Percentiles rank a stretch among this genome's conserved stretches.
These are phyloP conservation scores for Panaeolus papilionaceus DNA, from an alignment of 768 basidiomycete genomes.

Conservation along the genomic window DNA sequence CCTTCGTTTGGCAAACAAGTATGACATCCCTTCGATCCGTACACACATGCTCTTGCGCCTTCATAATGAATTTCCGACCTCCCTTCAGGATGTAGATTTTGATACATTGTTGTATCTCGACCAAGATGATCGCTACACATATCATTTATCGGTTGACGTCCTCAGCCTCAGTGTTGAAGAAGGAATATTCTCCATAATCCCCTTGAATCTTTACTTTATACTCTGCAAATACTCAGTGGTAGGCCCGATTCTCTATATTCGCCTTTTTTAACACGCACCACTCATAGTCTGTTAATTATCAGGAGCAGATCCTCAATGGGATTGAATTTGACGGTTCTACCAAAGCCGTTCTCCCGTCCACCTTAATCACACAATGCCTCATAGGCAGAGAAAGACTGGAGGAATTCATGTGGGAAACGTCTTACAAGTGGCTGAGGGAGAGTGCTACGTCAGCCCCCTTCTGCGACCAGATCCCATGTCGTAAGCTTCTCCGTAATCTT, in stretches of 20 bases:
- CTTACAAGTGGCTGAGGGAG: background rate
- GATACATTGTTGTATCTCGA: too few species aligned
- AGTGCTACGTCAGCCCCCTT: too few species aligned
- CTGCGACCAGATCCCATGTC: too few species aligned
- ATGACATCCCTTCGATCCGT: slow-evolving; percentile 15
- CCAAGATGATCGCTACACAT: too few species aligned
- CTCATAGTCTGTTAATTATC: too few species aligned
- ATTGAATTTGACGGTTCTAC: too few species aligned
- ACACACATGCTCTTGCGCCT: background rate
- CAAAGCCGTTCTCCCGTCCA: too few species aligned
- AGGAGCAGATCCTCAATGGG: background rate
- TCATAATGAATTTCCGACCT: background rate
- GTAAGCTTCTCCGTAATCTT: background rate
- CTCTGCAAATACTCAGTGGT: too few species aligned
- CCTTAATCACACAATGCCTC: background rate
- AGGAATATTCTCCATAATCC: background rate
- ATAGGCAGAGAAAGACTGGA: background rate
- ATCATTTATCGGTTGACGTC: too few species aligned
- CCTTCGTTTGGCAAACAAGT: slow-evolving; percentile 24
- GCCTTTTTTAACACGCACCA: too few species aligned
- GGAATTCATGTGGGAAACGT: background rate
- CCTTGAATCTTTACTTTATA: too few species aligned
- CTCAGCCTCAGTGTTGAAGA: background rate
- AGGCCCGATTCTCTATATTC: too few species aligned
- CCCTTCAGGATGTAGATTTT: background rate